A percentile compares a stretch with the other conserved stretches of the same genome.
Evolutionary conservation across 1,284 basidiomycete genomes (phyloP).

Genomic region (Amylostereum chailletii): DNA sequence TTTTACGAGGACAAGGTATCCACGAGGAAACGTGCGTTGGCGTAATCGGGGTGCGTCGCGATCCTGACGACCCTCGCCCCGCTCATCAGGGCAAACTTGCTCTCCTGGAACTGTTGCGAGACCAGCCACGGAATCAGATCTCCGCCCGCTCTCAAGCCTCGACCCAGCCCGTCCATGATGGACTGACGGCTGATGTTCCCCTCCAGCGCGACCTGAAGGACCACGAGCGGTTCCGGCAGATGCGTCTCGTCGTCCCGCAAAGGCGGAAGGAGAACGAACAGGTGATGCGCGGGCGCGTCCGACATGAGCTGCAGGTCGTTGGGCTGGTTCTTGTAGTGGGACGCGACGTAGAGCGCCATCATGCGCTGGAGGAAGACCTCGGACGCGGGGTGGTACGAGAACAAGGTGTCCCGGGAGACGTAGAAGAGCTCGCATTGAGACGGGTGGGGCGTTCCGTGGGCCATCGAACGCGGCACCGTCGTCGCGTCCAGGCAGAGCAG

Average conservation of each 20-base stretch:
- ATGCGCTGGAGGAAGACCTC: conserved; percentile 96
- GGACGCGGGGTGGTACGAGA: conserved; percentile 94
- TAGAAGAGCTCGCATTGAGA: conserved; percentile 92
- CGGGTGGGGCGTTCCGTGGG: conserved; percentile 88
- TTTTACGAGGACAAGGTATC: neutral
- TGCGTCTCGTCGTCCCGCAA: conserved; percentile 80
- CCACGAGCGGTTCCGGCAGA: conserved; percentile 90
- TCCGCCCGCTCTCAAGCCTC: conserved; percentile 80
- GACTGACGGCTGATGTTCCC: conserved; percentile 85
- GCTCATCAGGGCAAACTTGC: conserved; percentile 85
- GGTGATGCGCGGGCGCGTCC: conserved; percentile 94
- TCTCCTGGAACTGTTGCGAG: conserved; percentile 95
- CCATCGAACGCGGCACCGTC: conserved; percentile 49
- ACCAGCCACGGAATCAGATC: conserved; percentile 99
- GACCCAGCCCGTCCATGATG: conserved; percentile 79
- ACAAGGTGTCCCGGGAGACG: conserved; percentile 93
- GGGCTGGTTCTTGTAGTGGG: conserved; percentile 99
- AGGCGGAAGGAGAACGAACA: conserved; percentile 93
- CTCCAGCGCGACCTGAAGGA: conserved; percentile 93
- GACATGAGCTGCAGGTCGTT: conserved; percentile 96
- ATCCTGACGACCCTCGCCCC: conserved; percentile 91
- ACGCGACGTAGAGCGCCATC: conserved; percentile 97
- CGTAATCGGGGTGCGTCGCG: conserved; percentile 96
- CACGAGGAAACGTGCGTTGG: conserved; percentile 46
- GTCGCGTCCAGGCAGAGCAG: conserved; percentile 94